phyloP scores from a whole-genome alignment of 176 grass and related monocot species.

The Pontederia crassipes region DNA sequence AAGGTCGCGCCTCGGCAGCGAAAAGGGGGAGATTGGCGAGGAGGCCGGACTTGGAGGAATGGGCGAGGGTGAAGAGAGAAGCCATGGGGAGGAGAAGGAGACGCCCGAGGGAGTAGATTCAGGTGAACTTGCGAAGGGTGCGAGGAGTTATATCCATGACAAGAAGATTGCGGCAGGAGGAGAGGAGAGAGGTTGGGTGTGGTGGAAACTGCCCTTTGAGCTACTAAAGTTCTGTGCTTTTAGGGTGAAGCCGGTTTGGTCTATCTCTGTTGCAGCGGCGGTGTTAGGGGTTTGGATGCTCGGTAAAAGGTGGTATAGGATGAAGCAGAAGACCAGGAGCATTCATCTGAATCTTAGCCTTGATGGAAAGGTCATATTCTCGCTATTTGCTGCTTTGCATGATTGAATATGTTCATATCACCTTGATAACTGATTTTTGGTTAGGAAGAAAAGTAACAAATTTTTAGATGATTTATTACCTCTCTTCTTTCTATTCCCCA shows the following conservation, averaged over 20 bases:
- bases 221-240: slow-evolving; percentile 47
- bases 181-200: slow-evolving; percentile 30
- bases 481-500: background rate
- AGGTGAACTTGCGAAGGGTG: background rate
- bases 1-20: slow-evolving; percentile 12
- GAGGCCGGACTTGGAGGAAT: background rate
- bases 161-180: background rate
- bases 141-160: background rate
- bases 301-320: slow-evolving; percentile 50
- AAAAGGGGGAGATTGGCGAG: slow-evolving; percentile 26
- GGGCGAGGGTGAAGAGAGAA: background rate
- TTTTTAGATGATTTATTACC: background rate
- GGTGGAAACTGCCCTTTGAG: slow-evolving; percentile 77
- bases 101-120: background rate
- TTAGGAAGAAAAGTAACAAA: slow-evolving; percentile 12
- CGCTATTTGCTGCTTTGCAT: background rate
- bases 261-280: slow-evolving; percentile 55
- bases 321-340: slow-evolving; percentile 48
- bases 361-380: slow-evolving; percentile 56
- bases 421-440: background rate
- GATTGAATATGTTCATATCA: background rate
- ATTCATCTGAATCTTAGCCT: slow-evolving; percentile 51
- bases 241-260: slow-evolving; percentile 59
- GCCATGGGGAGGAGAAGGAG: slow-evolving; percentile 21
- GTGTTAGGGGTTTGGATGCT: slow-evolving; percentile 65